Conservation (phyloP, 169 alveolate genomes). For the Cryptosporidium viatorum region DNA sequence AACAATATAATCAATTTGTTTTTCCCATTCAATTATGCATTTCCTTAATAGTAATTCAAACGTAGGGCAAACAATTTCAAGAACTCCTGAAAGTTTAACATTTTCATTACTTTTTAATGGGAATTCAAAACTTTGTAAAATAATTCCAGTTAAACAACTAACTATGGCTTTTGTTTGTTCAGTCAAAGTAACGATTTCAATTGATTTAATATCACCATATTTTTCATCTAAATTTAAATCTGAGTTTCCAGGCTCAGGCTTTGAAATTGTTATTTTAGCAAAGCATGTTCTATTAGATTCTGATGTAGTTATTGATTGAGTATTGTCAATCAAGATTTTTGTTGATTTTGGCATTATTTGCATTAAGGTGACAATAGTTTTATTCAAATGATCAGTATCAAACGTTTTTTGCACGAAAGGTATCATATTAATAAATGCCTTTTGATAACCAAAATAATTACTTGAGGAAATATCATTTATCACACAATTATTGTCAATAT, state of each 20-base stretch:
- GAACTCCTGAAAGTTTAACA: conserved; percentile 6
- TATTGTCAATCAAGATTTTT: background rate
- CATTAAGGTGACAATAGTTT: conserved; percentile 19
- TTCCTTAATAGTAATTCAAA: conserved; percentile 55
- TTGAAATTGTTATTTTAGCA: conserved; percentile 8
- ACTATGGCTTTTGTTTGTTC: conserved; percentile 38
- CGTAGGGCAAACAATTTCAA: conserved; percentile 66
- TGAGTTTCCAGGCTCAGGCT: background rate
- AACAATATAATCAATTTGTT: background rate
- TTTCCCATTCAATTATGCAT: conserved; percentile 62
- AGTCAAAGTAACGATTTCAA: conserved; percentile 42
- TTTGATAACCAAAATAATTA: conserved; percentile 35
- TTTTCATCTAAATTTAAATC: background rate
- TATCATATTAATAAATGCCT: conserved; percentile 25
- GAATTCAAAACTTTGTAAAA: conserved; percentile 44
- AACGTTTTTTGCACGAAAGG: conserved; percentile 10
- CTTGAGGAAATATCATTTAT: background rate
- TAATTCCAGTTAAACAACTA: conserved; percentile 19
- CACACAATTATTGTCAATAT: conserved; percentile 19
- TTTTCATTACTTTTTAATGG: conserved; percentile 43
- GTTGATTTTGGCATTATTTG: conserved; percentile 54
- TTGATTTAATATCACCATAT: background rate
- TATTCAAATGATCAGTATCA: conserved; percentile 32
- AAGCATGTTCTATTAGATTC: conserved; percentile 18
- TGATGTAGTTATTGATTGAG: background rate